phyloP scores from a whole-genome alignment of 208 protist species.

The Naegleria fowleri region DNA sequence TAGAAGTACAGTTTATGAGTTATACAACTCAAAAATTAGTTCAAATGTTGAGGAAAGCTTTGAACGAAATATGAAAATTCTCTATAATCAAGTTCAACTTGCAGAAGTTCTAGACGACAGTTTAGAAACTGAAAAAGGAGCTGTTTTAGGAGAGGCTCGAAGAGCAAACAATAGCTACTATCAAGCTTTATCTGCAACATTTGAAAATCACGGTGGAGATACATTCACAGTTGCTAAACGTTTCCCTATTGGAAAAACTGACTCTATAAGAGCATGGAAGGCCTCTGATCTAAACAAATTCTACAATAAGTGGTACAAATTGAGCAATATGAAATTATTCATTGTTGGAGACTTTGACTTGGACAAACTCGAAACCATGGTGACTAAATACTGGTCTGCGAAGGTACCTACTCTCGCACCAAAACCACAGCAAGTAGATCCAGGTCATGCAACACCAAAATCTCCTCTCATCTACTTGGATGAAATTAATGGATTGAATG shows the following conservation, averaged over 20 bases:
- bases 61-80: not conserved
- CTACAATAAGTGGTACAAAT: slow-evolving; percentile 20
- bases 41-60: not conserved
- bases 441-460: not conserved
- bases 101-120: not conserved
- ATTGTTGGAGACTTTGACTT: slow-evolving; percentile 22
- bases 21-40: not conserved
- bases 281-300: not conserved
- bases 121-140: slow-evolving; percentile 25
- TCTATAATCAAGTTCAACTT: slow-evolving; percentile 3
- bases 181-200: not conserved
- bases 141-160: slow-evolving; percentile 19
- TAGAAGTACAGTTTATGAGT: slow-evolving; percentile 21
- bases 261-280: slow-evolving; percentile 1
- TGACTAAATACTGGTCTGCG: not conserved
- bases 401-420: not conserved
- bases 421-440: not conserved
- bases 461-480: not conserved
- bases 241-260: slow-evolving; percentile 19
- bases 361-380: not conserved
- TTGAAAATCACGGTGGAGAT: slow-evolving; percentile 27
- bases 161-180: not conserved
- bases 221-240: not conserved
- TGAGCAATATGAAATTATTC: slow-evolving; percentile 10
- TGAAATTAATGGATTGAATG: not conserved